These are phyloP conservation scores for Claviceps sp. DNA, from an alignment of 2,329 filamentous ascomycete species.

Conservation along the genomic window DNA sequence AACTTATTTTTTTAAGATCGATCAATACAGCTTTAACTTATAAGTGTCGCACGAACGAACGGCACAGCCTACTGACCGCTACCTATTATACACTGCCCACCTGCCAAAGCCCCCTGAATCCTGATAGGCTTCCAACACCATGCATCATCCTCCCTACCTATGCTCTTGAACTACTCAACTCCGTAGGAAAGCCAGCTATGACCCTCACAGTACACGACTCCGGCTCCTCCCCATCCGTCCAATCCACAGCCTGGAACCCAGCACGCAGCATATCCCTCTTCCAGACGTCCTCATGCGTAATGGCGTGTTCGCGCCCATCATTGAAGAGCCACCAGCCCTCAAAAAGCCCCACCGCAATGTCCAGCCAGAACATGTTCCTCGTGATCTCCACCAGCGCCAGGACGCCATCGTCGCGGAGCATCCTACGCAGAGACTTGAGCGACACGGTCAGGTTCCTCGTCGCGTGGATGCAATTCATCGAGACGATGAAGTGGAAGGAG, in stretches of 20 bases:
- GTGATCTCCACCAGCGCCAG: constrained; percentile 10
- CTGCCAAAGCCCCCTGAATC: too few species aligned
- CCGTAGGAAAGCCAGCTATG: background rate
- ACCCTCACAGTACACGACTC: background rate
- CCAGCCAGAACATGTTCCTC: constrained; percentile 12
- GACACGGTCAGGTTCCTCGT: constrained; percentile 11
- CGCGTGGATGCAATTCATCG: constrained; percentile 23
- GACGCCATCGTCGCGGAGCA: constrained; percentile 8
- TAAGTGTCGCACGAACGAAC: too few species aligned
- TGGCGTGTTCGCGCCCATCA: constrained; percentile 7
- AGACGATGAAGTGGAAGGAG: constrained; percentile 18
- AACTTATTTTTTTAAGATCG: too few species aligned
- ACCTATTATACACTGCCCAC: too few species aligned
- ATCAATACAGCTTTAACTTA: too few species aligned
- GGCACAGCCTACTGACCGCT: too few species aligned
- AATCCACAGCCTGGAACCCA: constrained; percentile 11
- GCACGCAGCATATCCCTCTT: constrained; percentile 5
- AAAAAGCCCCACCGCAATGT: constrained; percentile 19
- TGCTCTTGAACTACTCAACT: background rate
- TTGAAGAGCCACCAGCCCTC: constrained; percentile 23
- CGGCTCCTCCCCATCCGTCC: constrained; percentile 8
- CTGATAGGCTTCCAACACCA: too few species aligned
- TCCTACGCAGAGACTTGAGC: constrained; percentile 9
- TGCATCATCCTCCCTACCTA: too few species aligned
- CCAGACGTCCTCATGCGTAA: constrained; percentile 6